phyloP scores from a whole-genome alignment of 768 basidiomycete genomes.

The Baorangia bicolor region DNA sequence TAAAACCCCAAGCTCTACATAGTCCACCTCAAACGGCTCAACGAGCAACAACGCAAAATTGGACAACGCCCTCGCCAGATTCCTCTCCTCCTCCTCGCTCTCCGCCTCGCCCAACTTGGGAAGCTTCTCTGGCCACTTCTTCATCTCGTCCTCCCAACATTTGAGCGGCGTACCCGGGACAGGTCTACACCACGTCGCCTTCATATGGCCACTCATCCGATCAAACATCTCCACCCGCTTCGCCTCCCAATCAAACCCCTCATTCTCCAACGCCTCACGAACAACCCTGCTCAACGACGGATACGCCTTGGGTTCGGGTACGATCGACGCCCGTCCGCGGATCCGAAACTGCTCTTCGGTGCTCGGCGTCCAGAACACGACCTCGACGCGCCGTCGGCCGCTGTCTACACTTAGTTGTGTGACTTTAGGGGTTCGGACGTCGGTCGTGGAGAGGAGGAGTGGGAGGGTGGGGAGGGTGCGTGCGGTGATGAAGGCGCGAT shows the following conservation, averaged over 20 bases:
- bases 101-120: constrained; percentile 48
- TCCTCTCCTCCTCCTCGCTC: constrained; percentile 42
- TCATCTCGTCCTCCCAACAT: constrained; percentile 55
- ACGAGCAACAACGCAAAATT: constrained; percentile 75
- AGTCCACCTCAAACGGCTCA: constrained; percentile 71
- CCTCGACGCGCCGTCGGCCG: constrained; percentile 43
- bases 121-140: constrained; percentile 58
- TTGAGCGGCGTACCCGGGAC: constrained; percentile 55
- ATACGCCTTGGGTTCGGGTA: constrained; percentile 44
- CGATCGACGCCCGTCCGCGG: constrained; percentile 51
- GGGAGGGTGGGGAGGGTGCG: constrained; percentile 46
- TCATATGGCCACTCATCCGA: constrained; percentile 57
- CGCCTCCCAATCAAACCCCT: constrained; percentile 56
- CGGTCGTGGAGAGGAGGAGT: constrained; percentile 66
- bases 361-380: constrained; percentile 73
- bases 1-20: constrained; percentile 53
- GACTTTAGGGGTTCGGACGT: constrained; percentile 70
- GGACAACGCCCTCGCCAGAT: constrained; percentile 51
- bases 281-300: constrained; percentile 23
- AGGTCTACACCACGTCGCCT: constrained; percentile 71
- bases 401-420: constrained; percentile 54
- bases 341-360: constrained; percentile 75
- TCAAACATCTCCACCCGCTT: constrained; percentile 62
- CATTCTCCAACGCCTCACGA: constrained; percentile 35
- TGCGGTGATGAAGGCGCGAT: constrained; percentile 56